Evolutionary conservation across 2,329 filamentous ascomycete species (phyloP).

Genomic region (Akanthomyces dipterigenus): DNA sequence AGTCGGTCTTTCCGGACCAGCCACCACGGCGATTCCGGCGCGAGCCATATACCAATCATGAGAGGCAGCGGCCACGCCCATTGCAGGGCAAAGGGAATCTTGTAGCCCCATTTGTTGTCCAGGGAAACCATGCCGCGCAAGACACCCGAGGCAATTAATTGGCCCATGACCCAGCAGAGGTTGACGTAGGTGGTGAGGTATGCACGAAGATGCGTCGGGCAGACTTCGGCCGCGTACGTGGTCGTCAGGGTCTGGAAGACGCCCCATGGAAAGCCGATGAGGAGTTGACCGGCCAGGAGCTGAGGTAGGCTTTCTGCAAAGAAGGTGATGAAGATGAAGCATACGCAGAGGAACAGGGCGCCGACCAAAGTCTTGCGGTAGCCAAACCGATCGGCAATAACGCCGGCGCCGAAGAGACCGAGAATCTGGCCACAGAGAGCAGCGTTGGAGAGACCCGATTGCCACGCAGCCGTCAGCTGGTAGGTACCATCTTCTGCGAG

Average conservation of each 20-base stretch:
- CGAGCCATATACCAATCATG: slow-evolving; percentile 28
- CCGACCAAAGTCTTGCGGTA: slow-evolving; percentile 42
- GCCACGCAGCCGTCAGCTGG: slow-evolving; percentile 44
- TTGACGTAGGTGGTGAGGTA: slow-evolving; percentile 38
- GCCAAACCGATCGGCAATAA: slow-evolving; percentile 39
- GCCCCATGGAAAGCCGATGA: slow-evolving; percentile 41
- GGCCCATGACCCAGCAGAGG: slow-evolving; percentile 27
- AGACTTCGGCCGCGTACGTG: slow-evolving; percentile 43
- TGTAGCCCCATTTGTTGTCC: slow-evolving; percentile 33
- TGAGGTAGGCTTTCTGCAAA: slow-evolving; percentile 35
- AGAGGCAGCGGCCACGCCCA: slow-evolving; percentile 37
- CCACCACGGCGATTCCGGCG: slow-evolving; percentile 39
- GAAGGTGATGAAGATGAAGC: slow-evolving; percentile 44
- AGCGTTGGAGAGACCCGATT: slow-evolving; percentile 43
- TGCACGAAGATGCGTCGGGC: slow-evolving; percentile 37
- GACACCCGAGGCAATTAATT: slow-evolving; percentile 33
- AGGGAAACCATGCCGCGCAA: slow-evolving; percentile 28
- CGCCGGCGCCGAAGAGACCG: slow-evolving; percentile 43
- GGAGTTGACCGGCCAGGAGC: slow-evolving; percentile 38
- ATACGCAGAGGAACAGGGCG: slow-evolving; percentile 30
- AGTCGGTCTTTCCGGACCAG: slow-evolving; percentile 31
- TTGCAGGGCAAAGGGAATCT: slow-evolving; percentile 37
- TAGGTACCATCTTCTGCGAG: slow-evolving; percentile 31
- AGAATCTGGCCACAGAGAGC: slow-evolving; percentile 42
- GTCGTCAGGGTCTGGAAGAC: slow-evolving; percentile 40